A percentile compares a stretch with the other conserved stretches of the same genome.
These are phyloP conservation scores for Theileria parva DNA, from an alignment of 169 alveolate genomes.

Conservation along the genomic window DNA sequence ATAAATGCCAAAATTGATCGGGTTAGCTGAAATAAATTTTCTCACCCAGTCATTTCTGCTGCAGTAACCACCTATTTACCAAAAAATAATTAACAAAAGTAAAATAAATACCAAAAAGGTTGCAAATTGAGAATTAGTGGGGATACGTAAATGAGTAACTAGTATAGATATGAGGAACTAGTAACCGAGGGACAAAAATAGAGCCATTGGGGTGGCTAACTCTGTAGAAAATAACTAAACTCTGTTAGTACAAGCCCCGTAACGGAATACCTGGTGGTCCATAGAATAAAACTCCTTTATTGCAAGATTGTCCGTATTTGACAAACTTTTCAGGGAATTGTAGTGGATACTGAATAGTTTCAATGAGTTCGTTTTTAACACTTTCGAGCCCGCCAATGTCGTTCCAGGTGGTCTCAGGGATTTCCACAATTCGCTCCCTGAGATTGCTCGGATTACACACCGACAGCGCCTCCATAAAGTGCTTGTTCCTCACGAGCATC, in stretches of 20 bases:
- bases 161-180: too few species aligned
- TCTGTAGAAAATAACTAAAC: background rate
- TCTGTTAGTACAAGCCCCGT: background rate
- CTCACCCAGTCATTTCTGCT: too few species aligned
- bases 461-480: constrained; percentile 84
- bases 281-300: constrained; percentile 85
- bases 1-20: too few species aligned
- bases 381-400: constrained; percentile 90
- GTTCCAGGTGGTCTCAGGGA: constrained; percentile 93
- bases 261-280: constrained; percentile 84
- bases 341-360: constrained; percentile 81
- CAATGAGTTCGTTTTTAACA: constrained; percentile 83
- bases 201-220: too few species aligned
- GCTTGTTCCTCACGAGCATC: constrained; percentile 73
- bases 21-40: too few species aligned
- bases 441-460: constrained; percentile 88
- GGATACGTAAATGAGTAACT: background rate
- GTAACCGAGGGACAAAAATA: too few species aligned
- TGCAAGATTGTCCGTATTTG: constrained; percentile 78
- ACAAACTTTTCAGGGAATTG: constrained; percentile 78
- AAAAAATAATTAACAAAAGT: too few species aligned
- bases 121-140: too few species aligned
- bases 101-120: too few species aligned
- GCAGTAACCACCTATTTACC: too few species aligned
- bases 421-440: constrained; percentile 90